phyloP scores from a whole-genome alignment of 2,329 filamentous ascomycete species.

The Cercospora beticola region DNA sequence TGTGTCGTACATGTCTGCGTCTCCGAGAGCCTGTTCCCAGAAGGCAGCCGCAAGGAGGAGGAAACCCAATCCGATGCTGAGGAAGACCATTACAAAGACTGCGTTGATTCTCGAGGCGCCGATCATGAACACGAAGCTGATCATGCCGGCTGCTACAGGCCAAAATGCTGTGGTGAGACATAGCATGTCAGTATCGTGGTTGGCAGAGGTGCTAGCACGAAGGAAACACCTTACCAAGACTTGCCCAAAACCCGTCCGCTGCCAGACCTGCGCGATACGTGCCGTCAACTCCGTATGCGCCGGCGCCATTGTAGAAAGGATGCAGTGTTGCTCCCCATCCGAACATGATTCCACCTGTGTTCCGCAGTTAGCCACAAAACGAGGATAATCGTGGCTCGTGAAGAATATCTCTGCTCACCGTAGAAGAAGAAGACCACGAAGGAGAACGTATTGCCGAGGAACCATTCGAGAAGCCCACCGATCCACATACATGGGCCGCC shows the following conservation, averaged over 20 bases:
- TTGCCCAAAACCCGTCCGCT: slow-evolving; percentile 12
- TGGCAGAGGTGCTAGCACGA: neutral
- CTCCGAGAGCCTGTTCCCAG: slow-evolving; percentile 16
- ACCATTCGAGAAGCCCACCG: slow-evolving; percentile 36
- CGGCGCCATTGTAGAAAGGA: slow-evolving; percentile 20
- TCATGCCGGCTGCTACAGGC: slow-evolving; percentile 14
- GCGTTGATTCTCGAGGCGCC: slow-evolving; percentile 15
- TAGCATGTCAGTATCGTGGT: neutral
- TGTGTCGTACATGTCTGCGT: slow-evolving; percentile 8
- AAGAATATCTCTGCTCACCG: slow-evolving; percentile 19
- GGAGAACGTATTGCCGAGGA: slow-evolving; percentile 38
- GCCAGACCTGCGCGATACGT: slow-evolving; percentile 11
- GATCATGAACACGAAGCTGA: slow-evolving; percentile 20
- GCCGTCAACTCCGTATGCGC: slow-evolving; percentile 14
- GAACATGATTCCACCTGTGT: slow-evolving; percentile 16
- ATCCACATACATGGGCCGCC: slow-evolving; percentile 37
- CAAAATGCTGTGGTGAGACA: slow-evolving; percentile 6
- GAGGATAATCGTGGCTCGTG: no score
- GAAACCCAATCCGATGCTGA: slow-evolving; percentile 18
- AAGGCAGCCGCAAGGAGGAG: slow-evolving; percentile 13
- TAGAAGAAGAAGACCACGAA: slow-evolving; percentile 30
- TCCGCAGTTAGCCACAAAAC: no score
- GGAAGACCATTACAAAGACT: slow-evolving; percentile 20
- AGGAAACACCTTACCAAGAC: slow-evolving; percentile 6
- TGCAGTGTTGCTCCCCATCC: slow-evolving; percentile 21